Base-by-base conservation (phyloP, 139 green algal species). In the Picochlorum sp. region DNA sequence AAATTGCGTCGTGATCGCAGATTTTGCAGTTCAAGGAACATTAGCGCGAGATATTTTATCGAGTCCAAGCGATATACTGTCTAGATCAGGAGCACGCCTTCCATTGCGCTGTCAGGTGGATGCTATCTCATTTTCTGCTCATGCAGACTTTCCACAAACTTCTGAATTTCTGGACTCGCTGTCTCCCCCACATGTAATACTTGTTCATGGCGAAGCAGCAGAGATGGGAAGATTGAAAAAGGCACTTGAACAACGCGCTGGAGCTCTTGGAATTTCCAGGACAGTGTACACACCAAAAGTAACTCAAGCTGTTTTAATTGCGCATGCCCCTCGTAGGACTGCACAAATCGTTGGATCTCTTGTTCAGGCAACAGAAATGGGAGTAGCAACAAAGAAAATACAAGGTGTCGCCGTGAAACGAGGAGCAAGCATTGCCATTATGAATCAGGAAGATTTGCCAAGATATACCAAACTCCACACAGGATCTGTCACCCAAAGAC, bases 101-200 rank as follows among this genome's bases (percentile, higher is more conserved):
- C 83, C 83, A 8, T 76, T 98, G 61, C 67, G 81, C n/a, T 87
- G 85, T 58, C 67, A 77, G 14, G 93, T 98, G 47, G 85, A 96
- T 61, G 85, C 89, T 68, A 97, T 99, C 57, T 95, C 83, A 49
- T 99, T 99, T 81, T 94, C 83, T 10, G 94, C 94, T 14, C 94
- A 99, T 67, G 92, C 94, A 18, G 94, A 99, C 75, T 99, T 88
- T 70, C 72, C 87, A n/a, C 94, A 98, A 79, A 99, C 94, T 7
- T 84, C 76, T 18, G 77, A 84, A 24, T 99, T 99, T 69, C 60
- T 99, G 45, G 84, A 95, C 38, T 38, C 63, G 24, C 73, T 97
- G 28, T 61, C 65, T 34, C 90, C 92, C 15, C 82, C 83, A 2
- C 83, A 98, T 68, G 85, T 98, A 49, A 81, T 98, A 65, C 77